Evolutionary conservation across 768 basidiomycete species (phyloP), one percentile per base, ranked within the genome.

Genomic region (Rubroboletus satanas): DNA sequence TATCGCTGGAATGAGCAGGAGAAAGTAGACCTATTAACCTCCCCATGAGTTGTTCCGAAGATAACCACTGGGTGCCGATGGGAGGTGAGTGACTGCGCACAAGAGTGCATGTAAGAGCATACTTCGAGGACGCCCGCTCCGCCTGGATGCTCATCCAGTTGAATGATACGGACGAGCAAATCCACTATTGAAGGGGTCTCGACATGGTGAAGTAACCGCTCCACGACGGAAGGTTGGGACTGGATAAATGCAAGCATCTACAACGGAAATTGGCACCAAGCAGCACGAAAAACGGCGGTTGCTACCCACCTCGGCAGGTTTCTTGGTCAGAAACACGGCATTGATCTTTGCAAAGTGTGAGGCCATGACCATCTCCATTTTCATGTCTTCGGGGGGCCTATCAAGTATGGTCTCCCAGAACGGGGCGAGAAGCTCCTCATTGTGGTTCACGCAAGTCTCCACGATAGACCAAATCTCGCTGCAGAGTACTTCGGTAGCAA

Each of bases 271-370:
- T n/a, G 37, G 46, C 5, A n/a, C 53, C 52, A 51, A 61, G 62
- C 61, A 58, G 57, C 53, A 58, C 49, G 61, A 39, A 36, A 64
- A 67, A 49, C 5, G 29, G 0, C 3, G 31, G 51, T 45, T 45
- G 51, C 43, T 32, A 79, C 79, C 67, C 73, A 93, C 93, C 83
- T 97, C 93, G 58, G 80, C 80, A 26, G 92, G 90, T 72, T 90
- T 90, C 76, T 94, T 95, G 59, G 78, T 85, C 65, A 99, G 73
- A 62, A 98, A 90, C 1, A 87, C 82, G 37, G 88, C 84, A 66
- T 93, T 97, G 61, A 98, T 90, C 72, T 96, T 92, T n/a, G 88
- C 84, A 76, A 97, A 99, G 71, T 92, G 90, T 1, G 92, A 85
- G 31, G 93, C 89, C 78, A 96, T 88, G 54, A 87, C 81, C 76